Evolutionary conservation across 345 rosid genomes (phyloP), one percentile per base, ranked within the genome.

Genomic region (Zanthoxylum bungeanum): DNA sequence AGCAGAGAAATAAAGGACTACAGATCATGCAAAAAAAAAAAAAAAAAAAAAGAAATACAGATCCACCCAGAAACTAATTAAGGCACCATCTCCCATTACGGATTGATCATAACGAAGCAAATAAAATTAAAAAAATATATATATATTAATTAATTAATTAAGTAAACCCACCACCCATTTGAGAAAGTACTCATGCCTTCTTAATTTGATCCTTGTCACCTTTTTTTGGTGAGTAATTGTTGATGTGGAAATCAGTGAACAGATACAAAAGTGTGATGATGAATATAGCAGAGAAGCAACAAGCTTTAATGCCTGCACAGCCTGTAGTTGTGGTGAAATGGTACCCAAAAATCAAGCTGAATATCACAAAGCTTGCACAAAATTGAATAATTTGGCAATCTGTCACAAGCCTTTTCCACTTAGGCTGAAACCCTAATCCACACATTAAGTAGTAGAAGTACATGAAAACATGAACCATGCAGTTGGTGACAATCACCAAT

Each of bases 401-500:
- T 2, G 95, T 89, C 19, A 89, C 90, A 56, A 79, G 33, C 65
- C 79, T 80, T 82, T 89, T 87, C 92, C 95, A 89, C 67, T n/a
- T 76, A 0, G 95, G 95, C 11, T 85, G 79, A 49, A 76, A 17
- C 44, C 92, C 95, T 3, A 87, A 39, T 5, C 85, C 62, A 47
- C 84, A 81, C 22, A 73, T 61, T 1, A 89, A 56, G 59, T 87
- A 89, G 63, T 89, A 89, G 9, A 63, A 67, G 80, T 89, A 89
- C 91, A 89, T 87, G 0, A 89, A n/a, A 17, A 84, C 87, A 68
- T 89, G 95, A 14, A 89, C 95, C 2, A 40, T 0, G 28, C 86
- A 78, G 63, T 89, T 89, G 16, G 83, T 79, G 7, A 89, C 71
- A n/a, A 87, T 65, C 30, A 85, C 90, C 56, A 83, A 67, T 0